These are phyloP conservation scores for Jamesozyma jinghongensis DNA, from an alignment of 805 yeast species.

Conservation along the genomic window DNA sequence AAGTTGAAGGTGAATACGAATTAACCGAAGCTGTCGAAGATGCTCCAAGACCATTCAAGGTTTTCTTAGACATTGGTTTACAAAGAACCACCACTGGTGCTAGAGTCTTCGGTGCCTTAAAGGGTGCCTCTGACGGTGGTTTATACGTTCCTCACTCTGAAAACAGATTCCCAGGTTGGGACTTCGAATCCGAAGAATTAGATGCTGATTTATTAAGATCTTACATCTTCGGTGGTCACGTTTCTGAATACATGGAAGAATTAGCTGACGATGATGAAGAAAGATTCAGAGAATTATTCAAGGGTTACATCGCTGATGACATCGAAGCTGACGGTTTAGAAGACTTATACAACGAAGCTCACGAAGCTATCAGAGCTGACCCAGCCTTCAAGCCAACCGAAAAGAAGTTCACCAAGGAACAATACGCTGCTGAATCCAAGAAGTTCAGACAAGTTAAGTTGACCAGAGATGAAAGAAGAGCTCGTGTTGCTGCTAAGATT, in stretches of 20 bases:
- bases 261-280: conserved; percentile 99
- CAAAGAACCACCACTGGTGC: conserved; percentile 99
- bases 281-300: conserved; percentile 94
- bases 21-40: conserved; percentile 99
- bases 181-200: conserved; percentile 95
- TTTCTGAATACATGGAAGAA: conserved; percentile 99
- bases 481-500: conserved; percentile 85
- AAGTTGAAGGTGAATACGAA: conserved; percentile 98
- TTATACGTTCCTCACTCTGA: conserved; percentile 98
- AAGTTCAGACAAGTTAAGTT: conserved; percentile 84
- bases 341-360: conserved; percentile 92
- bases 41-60: conserved; percentile 99
- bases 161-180: conserved; percentile 99
- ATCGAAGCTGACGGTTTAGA: conserved; percentile 94
- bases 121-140: conserved; percentile 99
- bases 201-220: conserved; percentile 96
- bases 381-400: conserved; percentile 84
- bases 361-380: conserved; percentile 91
- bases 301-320: conserved; percentile 93
- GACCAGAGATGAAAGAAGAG: conserved; percentile 85
- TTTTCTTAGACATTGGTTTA: conserved; percentile 97
- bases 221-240: conserved; percentile 99
- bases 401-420: conserved; percentile 92
- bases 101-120: conserved; percentile 97
- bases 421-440: conserved; percentile 94